Percentiles rank a stretch among this genome's conserved stretches.
Evolutionary conservation across 176 grass and related monocot genomes (phyloP).

Genomic region (Aegilops umbellulata): DNA sequence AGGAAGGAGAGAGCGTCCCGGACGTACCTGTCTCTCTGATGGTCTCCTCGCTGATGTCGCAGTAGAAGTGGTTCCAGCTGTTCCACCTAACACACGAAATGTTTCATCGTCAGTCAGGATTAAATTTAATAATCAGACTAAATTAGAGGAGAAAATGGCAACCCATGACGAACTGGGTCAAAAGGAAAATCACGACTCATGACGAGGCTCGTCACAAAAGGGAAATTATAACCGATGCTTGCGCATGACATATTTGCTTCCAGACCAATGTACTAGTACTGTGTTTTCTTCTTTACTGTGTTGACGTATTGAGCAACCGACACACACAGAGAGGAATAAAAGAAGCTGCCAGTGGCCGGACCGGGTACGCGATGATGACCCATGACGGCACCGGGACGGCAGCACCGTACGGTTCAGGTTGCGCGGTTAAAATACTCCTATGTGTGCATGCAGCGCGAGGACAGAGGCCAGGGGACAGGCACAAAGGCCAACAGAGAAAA

Average conservation of each 20-base stretch:
- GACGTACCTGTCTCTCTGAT: slow-evolving; percentile 79
- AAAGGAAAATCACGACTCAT: too few relatives aligned
- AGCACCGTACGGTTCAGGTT: too few relatives aligned
- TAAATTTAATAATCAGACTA: not conserved
- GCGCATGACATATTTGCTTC: not conserved
- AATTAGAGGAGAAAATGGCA: not conserved
- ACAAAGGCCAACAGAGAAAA: not conserved
- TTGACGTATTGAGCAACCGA: not conserved
- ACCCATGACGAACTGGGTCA: not conserved
- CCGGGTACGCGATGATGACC: too few relatives aligned
- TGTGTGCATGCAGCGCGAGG: not conserved
- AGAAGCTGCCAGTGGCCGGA: too few relatives aligned
- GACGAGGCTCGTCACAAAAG: not conserved
- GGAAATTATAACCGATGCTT: not conserved
- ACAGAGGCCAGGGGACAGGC: not conserved
- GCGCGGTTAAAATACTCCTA: too few relatives aligned
- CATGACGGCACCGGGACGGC: too few relatives aligned
- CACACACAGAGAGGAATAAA: too few relatives aligned
- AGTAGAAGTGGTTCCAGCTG: slow-evolving; percentile 93
- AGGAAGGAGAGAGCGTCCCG: not conserved
- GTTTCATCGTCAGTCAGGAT: not conserved
- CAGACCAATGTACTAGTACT: too few relatives aligned
- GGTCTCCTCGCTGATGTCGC: slow-evolving; percentile 62
- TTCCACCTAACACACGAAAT: slow-evolving; percentile 67
- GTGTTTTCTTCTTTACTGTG: too few relatives aligned